Evolutionary conservation across 1,284 basidiomycete genomes (phyloP).

Genomic region (Schizophyllum amplum): DNA sequence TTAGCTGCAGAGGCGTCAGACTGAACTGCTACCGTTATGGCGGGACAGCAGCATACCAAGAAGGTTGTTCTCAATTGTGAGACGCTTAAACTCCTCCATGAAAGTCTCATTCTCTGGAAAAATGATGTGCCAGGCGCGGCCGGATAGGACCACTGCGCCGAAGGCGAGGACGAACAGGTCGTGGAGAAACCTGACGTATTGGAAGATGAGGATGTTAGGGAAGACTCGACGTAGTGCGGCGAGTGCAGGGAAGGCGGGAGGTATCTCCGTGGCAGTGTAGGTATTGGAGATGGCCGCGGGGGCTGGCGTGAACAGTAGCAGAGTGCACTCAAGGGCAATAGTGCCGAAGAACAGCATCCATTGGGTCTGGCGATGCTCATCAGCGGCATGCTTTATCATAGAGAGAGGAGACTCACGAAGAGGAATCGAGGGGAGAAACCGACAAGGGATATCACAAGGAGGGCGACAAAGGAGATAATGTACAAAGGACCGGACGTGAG

Average conservation of each 20-base stretch:
- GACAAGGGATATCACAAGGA: neutral
- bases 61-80: neutral
- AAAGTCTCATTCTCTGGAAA: neutral
- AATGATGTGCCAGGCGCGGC: neutral
- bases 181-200: neutral
- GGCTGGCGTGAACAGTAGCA: neutral
- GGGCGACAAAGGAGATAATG: neutral
- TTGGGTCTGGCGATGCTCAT: neutral
- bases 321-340: neutral
- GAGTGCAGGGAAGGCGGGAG: neutral
- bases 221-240: neutral
- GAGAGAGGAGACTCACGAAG: neutral
- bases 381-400: neutral
- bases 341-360: neutral
- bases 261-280: neutral
- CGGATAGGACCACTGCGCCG: neutral
- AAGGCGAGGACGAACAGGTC: neutral
- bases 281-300: neutral
- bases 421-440: neutral
- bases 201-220: neutral
- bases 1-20: neutral
- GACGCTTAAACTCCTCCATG: neutral
- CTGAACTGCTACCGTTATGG: no score
- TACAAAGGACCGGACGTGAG: neutral
- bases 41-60: no score